phyloP scores from a whole-genome alignment of 371 early-diverging fungal genomes.

The Polyrhizophydium stewartii region DNA sequence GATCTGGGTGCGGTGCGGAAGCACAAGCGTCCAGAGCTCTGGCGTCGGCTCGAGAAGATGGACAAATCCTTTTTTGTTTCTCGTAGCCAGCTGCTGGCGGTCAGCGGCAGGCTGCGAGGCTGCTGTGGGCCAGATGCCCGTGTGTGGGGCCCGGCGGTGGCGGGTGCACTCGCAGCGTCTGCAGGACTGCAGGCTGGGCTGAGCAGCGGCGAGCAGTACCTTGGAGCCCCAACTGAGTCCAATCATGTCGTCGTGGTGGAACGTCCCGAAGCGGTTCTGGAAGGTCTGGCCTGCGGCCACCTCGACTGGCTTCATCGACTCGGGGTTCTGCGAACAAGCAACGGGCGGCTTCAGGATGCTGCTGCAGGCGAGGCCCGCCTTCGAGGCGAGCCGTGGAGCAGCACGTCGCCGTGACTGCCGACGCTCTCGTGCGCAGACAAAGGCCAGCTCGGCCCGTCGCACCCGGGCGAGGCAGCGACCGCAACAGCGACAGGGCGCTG shows the following conservation, averaged over 20 bases:
- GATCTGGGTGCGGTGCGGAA: slow-evolving; percentile 96
- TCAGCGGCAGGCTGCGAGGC: neutral
- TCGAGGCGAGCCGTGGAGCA: too few relatives aligned
- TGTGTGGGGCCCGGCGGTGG: too few relatives aligned
- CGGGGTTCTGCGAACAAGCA: slow-evolving; percentile 51
- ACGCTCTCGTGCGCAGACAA: too few relatives aligned
- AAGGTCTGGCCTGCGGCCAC: slow-evolving; percentile 55
- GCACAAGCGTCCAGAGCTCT: slow-evolving; percentile 87
- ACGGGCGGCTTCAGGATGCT: neutral
- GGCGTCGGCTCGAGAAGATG: slow-evolving; percentile 90
- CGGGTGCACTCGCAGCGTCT: too few relatives aligned
- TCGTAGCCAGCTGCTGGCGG: slow-evolving; percentile 56
- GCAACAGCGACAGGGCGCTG: too few relatives aligned
- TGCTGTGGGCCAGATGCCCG: too few relatives aligned
- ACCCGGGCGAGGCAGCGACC: too few relatives aligned
- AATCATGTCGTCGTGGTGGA: slow-evolving; percentile 75
- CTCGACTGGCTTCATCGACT: slow-evolving; percentile 56
- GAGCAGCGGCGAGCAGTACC: slow-evolving; percentile 23
- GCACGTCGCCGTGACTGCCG: too few relatives aligned
- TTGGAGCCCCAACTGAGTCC: slow-evolving; percentile 81
- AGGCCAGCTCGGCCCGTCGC: too few relatives aligned
- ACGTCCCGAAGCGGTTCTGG: slow-evolving; percentile 74
- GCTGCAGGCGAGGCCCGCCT: neutral
- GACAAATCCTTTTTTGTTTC: slow-evolving; percentile 74
- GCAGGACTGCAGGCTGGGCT: too few relatives aligned